phyloP scores from a whole-genome alignment of 306 rosid species.

The Psophocarpus tetragonolobus region DNA sequence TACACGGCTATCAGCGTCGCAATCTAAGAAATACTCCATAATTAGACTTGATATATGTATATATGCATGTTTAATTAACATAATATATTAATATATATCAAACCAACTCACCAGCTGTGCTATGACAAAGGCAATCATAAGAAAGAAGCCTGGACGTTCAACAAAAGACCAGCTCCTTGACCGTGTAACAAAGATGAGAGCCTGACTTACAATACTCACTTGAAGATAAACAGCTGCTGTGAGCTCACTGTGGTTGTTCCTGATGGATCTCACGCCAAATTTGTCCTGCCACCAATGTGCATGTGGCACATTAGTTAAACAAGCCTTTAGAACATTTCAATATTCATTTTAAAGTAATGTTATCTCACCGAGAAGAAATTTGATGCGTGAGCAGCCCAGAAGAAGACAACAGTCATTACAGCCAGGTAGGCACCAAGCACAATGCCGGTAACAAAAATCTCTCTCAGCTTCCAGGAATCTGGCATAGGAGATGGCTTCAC shows the following conservation, averaged over 20 bases:
- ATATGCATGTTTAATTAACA: no score
- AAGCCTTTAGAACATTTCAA: no score
- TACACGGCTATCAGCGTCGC: constrained; percentile 85
- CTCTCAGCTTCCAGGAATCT: constrained; percentile 88
- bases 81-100: no score
- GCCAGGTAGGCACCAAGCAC: constrained; percentile 86
- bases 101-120: constrained; percentile 82
- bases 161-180: constrained; percentile 83
- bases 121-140: constrained; percentile 54
- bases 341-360: neutral
- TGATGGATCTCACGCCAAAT: constrained; percentile 71
- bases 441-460: constrained; percentile 79
- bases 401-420: constrained; percentile 86
- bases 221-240: constrained; percentile 90
- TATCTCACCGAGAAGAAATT: constrained; percentile 68
- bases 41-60: no score
- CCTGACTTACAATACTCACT: constrained; percentile 89
- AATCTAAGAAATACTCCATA: constrained; percentile 44
- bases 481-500: constrained; percentile 95
- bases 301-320: neutral
- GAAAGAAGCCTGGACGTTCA: constrained; percentile 81
- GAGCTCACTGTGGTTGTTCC: constrained; percentile 46
- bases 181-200: constrained; percentile 89
- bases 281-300: constrained; percentile 46
- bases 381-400: constrained; percentile 65